Percentiles rank a stretch among this genome's conserved stretches.
Evolutionary conservation across 352 stramenopile species (phyloP).

Genomic region (Globisporangium nodosum): DNA sequence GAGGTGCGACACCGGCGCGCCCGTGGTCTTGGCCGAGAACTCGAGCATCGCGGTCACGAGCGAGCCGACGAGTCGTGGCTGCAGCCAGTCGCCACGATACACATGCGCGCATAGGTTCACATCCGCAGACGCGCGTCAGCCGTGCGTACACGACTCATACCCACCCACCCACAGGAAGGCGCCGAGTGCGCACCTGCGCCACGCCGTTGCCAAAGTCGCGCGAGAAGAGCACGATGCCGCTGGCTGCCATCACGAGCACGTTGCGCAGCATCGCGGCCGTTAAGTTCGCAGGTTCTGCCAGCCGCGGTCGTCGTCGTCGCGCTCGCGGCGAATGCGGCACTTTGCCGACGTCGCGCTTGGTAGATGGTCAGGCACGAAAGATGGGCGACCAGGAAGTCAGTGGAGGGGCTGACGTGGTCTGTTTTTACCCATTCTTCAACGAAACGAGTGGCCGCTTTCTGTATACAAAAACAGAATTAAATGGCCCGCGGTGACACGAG

Average conservation of each 20-base stretch:
- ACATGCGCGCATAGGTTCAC: neutral
- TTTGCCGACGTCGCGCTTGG: neutral
- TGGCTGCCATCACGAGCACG: conserved; percentile 90
- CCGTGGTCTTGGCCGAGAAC: conserved; percentile 88
- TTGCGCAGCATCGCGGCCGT: conserved; percentile 81
- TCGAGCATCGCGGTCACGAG: conserved; percentile 90
- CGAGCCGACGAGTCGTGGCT: conserved; percentile 87
- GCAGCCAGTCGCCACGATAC: neutral
- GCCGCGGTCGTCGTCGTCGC: neutral
- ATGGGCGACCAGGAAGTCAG: neutral
- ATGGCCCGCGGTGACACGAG: neutral
- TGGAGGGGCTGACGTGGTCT: no score
- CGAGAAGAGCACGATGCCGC: conserved; percentile 91
- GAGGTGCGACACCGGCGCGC: conserved; percentile 88
- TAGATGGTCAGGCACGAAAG: neutral
- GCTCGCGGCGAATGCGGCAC: neutral
- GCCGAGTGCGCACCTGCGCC: conserved; percentile 43
- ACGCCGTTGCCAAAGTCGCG: conserved; percentile 89
- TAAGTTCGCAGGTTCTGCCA: no score
- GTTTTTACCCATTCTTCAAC: no score
- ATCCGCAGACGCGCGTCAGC: no score
- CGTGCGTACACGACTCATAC: no score
- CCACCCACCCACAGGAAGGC: no score
- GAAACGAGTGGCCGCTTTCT: neutral
- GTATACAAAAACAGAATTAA: neutral